Conservation (phyloP, 257 asterid species). For the Solanum pennellii region DNA sequence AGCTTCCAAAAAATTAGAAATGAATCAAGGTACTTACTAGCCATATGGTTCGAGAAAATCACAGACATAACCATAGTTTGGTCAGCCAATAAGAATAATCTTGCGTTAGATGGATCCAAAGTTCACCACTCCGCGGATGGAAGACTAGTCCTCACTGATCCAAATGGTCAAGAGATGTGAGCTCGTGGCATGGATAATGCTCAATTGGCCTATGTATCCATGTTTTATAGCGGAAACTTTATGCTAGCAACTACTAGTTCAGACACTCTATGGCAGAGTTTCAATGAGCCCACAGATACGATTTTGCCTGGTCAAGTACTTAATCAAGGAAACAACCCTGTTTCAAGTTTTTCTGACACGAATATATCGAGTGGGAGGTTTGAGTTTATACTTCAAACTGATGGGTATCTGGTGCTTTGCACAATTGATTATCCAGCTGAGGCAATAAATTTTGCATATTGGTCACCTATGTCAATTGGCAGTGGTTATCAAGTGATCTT, state of each 20-base stretch:
- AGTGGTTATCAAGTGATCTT: constrained; percentile 28
- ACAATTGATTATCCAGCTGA: constrained; percentile 11
- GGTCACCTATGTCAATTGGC: constrained; percentile 11
- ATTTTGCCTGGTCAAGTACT: constrained; percentile 17
- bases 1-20: not conserved
- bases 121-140: not conserved
- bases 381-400: not conserved
- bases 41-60: constrained; percentile 4
- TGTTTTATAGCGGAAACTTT: constrained; percentile 47
- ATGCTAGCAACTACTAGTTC: constrained; percentile 9
- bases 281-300: constrained; percentile 21
- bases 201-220: constrained; percentile 11
- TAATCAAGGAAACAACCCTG: not conserved
- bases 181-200: not conserved
- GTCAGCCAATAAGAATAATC: not conserved
- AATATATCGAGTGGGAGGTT: constrained; percentile 39
- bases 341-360: constrained; percentile 2
- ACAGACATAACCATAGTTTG: constrained; percentile 1
- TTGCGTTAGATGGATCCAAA: not conserved
- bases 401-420: constrained; percentile 30
- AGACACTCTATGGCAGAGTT: constrained; percentile 37
- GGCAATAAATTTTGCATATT: not conserved
- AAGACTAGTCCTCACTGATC: not conserved
- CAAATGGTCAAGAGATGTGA: not conserved
- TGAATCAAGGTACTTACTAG: not conserved